Conservation (phyloP, 345 rosid genomes). For the Cardamine occulta region DNA sequence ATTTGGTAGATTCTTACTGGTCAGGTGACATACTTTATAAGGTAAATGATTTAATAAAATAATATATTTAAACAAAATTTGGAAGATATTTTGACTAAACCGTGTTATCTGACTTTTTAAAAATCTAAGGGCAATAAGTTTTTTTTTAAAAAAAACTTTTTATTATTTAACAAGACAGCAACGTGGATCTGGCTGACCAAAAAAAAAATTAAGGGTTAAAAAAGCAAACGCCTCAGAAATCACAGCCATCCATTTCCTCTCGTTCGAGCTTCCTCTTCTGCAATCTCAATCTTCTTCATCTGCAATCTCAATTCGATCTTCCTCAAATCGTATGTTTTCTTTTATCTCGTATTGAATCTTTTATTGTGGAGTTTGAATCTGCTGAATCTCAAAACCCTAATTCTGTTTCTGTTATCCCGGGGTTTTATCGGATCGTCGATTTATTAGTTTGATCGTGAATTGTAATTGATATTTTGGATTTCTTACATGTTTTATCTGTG, state of each 20-base stretch:
- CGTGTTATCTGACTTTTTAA: neutral
- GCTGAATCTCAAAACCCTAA: conserved; percentile 45
- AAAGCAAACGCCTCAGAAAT: conserved; percentile 31
- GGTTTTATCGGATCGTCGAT: conserved; percentile 29
- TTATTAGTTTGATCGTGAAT: conserved; percentile 25
- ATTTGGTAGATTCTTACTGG: too few species aligned
- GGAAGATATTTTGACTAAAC: neutral
- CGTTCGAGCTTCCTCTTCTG: conserved; percentile 34
- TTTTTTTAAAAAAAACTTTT: too few species aligned
- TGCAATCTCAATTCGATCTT: conserved; percentile 19
- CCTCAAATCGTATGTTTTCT: conserved; percentile 33
- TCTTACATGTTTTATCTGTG: neutral
- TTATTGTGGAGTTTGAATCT: conserved; percentile 10
- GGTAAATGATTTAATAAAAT: too few species aligned
- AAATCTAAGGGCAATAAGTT: too few species aligned
- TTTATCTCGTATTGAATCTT: neutral
- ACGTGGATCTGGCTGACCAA: conserved; percentile 44
- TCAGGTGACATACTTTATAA: too few species aligned
- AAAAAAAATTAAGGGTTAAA: conserved; percentile 27
- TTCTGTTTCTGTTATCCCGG: conserved; percentile 4
- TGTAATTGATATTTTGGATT: conserved; percentile 22
- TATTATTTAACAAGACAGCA: conserved; percentile 36
- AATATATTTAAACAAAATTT: neutral
- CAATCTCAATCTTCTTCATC: conserved; percentile 31
- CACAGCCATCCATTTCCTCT: conserved; percentile 43